phyloP scores from a whole-genome alignment of 768 basidiomycete species.

The Auricularia cornea region DNA sequence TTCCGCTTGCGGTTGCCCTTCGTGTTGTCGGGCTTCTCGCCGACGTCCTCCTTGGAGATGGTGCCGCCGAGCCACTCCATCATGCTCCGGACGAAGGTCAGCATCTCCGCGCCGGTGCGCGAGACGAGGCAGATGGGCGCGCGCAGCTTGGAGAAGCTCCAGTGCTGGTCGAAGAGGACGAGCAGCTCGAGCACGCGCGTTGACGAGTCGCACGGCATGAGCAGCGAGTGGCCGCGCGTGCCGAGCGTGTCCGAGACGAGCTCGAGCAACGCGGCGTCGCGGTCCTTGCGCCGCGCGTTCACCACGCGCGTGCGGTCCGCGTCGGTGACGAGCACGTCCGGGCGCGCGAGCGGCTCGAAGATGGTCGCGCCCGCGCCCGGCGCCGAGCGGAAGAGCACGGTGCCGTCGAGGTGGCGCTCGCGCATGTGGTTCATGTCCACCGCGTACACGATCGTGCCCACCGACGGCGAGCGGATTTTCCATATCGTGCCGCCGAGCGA shows the following conservation, averaged over 20 bases:
- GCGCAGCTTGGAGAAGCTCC: constrained; percentile 76
- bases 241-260: constrained; percentile 81
- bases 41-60: constrained; percentile 85
- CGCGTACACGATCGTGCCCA: constrained; percentile 91
- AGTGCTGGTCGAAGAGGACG: constrained; percentile 92
- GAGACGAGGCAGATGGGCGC: constrained; percentile 88
- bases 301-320: constrained; percentile 77
- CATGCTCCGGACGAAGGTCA: constrained; percentile 90
- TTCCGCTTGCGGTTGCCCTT: constrained; percentile 43
- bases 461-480: constrained; percentile 97
- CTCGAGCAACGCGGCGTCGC: constrained; percentile 84
- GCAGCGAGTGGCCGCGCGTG: constrained; percentile 70
- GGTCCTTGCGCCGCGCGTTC: constrained; percentile 80
- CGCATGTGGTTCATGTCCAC: constrained; percentile 94
- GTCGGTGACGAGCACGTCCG: constrained; percentile 91
- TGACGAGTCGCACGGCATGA: constrained; percentile 82
- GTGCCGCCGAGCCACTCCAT: constrained; percentile 99
- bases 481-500: constrained; percentile 95
- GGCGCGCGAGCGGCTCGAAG: constrained; percentile 79
- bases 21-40: constrained; percentile 55
- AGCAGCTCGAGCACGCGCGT: constrained; percentile 94
- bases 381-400: constrained; percentile 63
- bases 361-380: constrained; percentile 41
- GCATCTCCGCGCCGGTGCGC: constrained; percentile 84
- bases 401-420: constrained; percentile 92